Conservation (phyloP, 176 grass and related monocot genomes). For the Ananas comosus region DNA sequence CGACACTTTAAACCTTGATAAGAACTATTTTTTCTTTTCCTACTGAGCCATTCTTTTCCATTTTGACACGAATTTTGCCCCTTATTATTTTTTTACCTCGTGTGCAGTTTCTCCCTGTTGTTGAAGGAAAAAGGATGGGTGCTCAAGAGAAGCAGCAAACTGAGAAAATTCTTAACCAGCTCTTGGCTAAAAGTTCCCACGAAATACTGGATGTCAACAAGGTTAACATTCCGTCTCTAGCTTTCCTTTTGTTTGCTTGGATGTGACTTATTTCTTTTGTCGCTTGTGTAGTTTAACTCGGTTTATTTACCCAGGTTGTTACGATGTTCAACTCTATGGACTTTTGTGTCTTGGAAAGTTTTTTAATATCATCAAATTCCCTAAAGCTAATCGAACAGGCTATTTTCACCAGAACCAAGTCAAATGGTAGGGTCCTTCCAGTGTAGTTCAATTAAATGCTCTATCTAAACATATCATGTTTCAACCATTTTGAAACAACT, state of each 20-base stretch:
- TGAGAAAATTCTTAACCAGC: slow-evolving; percentile 58
- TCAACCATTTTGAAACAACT: too few species aligned
- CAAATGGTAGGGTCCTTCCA: too few species aligned
- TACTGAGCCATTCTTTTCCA: neutral
- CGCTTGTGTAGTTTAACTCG: neutral
- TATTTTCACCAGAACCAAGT: too few species aligned
- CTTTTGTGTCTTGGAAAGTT: too few species aligned
- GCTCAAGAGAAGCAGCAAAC: slow-evolving; percentile 54
- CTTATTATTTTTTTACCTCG: slow-evolving; percentile 1
- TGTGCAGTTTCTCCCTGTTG: slow-evolving; percentile 61
- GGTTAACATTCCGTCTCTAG: slow-evolving; percentile 26
- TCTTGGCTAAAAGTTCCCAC: slow-evolving; percentile 47
- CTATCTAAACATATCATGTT: too few species aligned
- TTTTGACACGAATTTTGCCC: neutral
- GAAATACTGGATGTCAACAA: slow-evolving; percentile 65
- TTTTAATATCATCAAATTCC: too few species aligned
- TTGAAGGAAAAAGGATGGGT: slow-evolving; percentile 69
- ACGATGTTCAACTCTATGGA: slow-evolving; percentile 45
- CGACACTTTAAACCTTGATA: too few species aligned
- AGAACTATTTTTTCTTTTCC: neutral
- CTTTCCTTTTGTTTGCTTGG: neutral
- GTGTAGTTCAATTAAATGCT: too few species aligned
- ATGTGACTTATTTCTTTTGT: neutral
- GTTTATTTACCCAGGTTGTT: slow-evolving; percentile 40
- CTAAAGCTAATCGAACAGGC: too few species aligned